phyloP scores from a whole-genome alignment of 495 filamentous ascomycete genomes.

The Daldinia concentrica region DNA sequence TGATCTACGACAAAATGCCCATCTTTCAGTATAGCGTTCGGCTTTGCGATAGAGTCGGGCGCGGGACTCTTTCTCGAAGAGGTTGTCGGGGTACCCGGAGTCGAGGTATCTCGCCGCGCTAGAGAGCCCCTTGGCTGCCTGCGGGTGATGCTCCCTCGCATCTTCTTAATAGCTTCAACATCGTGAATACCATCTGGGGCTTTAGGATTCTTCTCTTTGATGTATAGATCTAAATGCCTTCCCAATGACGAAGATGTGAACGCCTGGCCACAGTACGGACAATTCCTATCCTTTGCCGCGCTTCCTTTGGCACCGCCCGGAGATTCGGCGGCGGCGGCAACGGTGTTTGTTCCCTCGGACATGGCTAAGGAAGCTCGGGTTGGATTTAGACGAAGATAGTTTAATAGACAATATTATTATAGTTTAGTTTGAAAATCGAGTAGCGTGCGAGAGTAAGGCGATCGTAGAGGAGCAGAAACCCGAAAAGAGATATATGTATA shows the following conservation, averaged over 20 bases:
- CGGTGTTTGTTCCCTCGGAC: conserved; percentile 35
- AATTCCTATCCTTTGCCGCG: conserved; percentile 78
- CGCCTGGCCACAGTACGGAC: conserved; percentile 82
- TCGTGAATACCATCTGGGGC: conserved; percentile 85
- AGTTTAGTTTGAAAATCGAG: conserved; percentile 12
- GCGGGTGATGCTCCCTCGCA: conserved; percentile 83
- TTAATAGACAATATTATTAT: conserved; percentile 13
- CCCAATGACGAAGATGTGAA: conserved; percentile 95
- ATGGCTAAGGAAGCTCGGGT: conserved; percentile 17
- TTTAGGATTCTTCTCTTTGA: conserved; percentile 86
- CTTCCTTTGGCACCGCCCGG: conserved; percentile 48
- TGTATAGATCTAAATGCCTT: conserved; percentile 88
- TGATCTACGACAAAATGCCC: conserved; percentile 56
- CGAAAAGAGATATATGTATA: conserved; percentile 7
- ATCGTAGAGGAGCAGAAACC: neutral
- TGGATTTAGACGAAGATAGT: neutral
- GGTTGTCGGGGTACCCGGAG: conserved; percentile 56
- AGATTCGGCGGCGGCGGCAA: conserved; percentile 43
- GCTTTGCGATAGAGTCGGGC: conserved; percentile 36
- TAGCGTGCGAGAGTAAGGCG: neutral
- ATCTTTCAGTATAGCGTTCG: conserved; percentile 50
- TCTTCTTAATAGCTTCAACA: conserved; percentile 83
- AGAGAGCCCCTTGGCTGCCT: conserved; percentile 74
- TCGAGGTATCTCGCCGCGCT: conserved; percentile 58
- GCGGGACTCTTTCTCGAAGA: conserved; percentile 45